A percentile compares a stretch with the other conserved stretches of the same genome.
Conservation (phyloP, 169 alveolate genomes). For the Miamiensis avidus region DNA sequence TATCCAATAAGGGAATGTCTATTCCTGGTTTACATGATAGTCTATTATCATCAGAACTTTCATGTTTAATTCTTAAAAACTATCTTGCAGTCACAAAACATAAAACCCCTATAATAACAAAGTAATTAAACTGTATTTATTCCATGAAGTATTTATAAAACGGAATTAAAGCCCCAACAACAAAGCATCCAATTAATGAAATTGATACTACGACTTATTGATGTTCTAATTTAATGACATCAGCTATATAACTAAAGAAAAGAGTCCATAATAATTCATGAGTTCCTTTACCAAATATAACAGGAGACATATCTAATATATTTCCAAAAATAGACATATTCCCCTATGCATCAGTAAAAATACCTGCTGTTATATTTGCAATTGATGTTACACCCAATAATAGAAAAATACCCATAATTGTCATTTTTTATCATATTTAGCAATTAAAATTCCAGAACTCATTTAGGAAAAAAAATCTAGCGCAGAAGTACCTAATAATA, state of each 20-base stretch:
- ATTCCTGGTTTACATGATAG: too few species aligned
- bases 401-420: background rate
- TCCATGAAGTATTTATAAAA: conserved; percentile 15
- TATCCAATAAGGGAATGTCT: too few species aligned
- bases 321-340: background rate
- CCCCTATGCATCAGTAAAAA: background rate
- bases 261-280: conserved; percentile 12
- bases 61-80: too few species aligned
- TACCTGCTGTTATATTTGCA: background rate
- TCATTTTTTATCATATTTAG: background rate
- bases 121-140: background rate
- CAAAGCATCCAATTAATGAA: background rate
- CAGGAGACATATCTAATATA: conserved; percentile 1
- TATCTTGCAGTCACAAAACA: too few species aligned
- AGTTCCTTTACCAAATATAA: background rate
- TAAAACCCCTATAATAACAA: background rate
- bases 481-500: background rate
- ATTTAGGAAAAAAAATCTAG: background rate
- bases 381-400: background rate
- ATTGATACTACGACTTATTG: background rate
- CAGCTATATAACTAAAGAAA: background rate
- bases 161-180: background rate
- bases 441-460: background rate
- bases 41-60: too few species aligned
- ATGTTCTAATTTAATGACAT: background rate